Evolutionary conservation across 306 rosid species (phyloP).

Genomic region (Fragaria nilgerrensis): DNA sequence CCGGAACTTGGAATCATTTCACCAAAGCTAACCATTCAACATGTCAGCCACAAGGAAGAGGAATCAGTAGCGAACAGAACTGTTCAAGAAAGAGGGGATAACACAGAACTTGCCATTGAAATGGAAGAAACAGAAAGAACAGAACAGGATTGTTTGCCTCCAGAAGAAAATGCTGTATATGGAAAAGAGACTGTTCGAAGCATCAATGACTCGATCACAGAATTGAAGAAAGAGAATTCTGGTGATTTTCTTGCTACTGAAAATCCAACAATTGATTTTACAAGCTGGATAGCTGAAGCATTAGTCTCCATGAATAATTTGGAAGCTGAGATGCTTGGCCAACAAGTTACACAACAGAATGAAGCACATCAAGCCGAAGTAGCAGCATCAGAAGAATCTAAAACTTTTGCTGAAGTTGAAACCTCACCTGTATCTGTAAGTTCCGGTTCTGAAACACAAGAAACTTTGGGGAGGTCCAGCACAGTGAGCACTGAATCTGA

Average conservation of each 20-base stretch:
- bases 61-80: slow-evolving; percentile 11
- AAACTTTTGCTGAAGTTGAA: slow-evolving; percentile 23
- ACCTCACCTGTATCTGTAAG: slow-evolving; percentile 25
- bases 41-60: slow-evolving; percentile 24
- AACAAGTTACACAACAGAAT: slow-evolving; percentile 23
- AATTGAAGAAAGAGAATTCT: slow-evolving; percentile 25
- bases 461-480: slow-evolving; percentile 56
- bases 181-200: slow-evolving; percentile 19
- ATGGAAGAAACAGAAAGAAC: slow-evolving; percentile 25
- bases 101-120: slow-evolving; percentile 1
- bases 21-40: slow-evolving; percentile 16
- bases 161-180: not conserved
- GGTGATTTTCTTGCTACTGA: slow-evolving; percentile 11
- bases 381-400: slow-evolving; percentile 24
- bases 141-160: slow-evolving; percentile 17
- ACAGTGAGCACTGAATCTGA: slow-evolving; percentile 72
- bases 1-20: slow-evolving; percentile 27
- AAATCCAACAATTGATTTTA: slow-evolving; percentile 30
- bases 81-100: slow-evolving; percentile 30
- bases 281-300: slow-evolving; percentile 31
- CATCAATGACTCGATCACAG: slow-evolving; percentile 24
- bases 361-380: slow-evolving; percentile 25
- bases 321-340: slow-evolving; percentile 24
- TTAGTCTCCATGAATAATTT: slow-evolving; percentile 32
- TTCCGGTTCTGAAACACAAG: slow-evolving; percentile 42